phyloP scores from a whole-genome alignment of 2,329 filamentous ascomycete genomes.

The Penicillium sp. region DNA sequence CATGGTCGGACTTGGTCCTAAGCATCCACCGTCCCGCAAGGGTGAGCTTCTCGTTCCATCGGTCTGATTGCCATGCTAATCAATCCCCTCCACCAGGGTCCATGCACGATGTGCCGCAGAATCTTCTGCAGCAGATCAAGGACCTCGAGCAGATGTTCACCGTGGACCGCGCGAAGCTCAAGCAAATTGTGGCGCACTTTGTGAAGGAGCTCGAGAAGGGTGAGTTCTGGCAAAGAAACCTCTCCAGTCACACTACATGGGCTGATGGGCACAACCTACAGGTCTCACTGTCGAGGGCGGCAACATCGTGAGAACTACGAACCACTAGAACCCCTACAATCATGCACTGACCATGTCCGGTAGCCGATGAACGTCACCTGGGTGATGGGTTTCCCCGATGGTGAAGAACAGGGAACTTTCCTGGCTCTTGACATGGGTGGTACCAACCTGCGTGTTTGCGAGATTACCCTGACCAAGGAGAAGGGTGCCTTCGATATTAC shows the following conservation, averaged over 20 bases:
- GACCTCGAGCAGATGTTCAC: conserved; percentile 80
- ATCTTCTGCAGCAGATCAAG: conserved; percentile 76
- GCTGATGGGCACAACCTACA: conserved; percentile 33
- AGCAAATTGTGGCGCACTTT: conserved; percentile 88
- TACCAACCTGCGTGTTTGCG: conserved; percentile 91
- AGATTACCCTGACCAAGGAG: conserved; percentile 82
- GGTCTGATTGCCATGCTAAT: conserved; percentile 12
- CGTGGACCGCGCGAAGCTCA: conserved; percentile 73
- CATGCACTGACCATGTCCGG: conserved; percentile 21
- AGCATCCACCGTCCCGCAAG: conserved; percentile 66
- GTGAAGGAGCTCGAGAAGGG: conserved; percentile 82
- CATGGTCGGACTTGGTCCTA: conserved; percentile 65
- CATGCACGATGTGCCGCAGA: conserved; percentile 84
- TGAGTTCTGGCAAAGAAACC: conserved; percentile 36
- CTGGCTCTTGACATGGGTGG: conserved; percentile 93
- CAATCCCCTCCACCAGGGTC: conserved; percentile 60
- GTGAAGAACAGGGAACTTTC: conserved; percentile 81
- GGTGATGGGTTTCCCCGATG: conserved; percentile 87
- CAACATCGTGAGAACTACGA: conserved; percentile 68
- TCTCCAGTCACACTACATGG: not conserved
- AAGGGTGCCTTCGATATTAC: conserved; percentile 91
- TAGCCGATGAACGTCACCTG: conserved; percentile 98
- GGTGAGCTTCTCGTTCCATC: conserved; percentile 54
- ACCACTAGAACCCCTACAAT: not conserved
- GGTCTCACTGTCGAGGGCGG: conserved; percentile 83